These are phyloP conservation scores for Trichoderma gamsii DNA, from an alignment of 495 filamentous ascomycete genomes.

Conservation along the genomic window DNA sequence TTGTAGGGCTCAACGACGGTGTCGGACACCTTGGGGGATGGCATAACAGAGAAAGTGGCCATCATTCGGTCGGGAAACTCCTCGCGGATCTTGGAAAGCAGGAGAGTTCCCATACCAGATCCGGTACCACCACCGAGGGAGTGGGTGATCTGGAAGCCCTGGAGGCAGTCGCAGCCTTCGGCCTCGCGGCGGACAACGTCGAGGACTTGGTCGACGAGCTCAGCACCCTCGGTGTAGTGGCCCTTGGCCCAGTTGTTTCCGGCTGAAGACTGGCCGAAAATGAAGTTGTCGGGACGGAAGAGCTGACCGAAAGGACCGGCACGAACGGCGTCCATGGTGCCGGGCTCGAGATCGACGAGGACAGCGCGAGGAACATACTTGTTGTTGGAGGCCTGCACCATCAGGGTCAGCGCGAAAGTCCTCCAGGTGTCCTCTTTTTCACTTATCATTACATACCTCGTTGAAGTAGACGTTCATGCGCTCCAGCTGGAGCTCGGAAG, in stretches of 20 bases:
- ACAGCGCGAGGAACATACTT: conserved; percentile 99
- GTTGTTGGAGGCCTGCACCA: conserved; percentile 74
- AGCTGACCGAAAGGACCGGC: conserved; percentile 98
- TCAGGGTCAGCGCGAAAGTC: conserved; percentile 3
- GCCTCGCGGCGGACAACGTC: conserved; percentile 99
- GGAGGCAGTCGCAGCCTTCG: conserved; percentile 98
- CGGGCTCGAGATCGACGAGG: conserved; percentile 97
- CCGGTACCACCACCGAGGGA: conserved; percentile 99
- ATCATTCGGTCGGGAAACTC: conserved; percentile 99
- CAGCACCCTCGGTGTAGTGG: conserved; percentile 99
- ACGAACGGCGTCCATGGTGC: conserved; percentile 99
- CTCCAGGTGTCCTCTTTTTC: not conserved
- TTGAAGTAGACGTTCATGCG: conserved; percentile 99
- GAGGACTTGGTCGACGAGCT: conserved; percentile 96
- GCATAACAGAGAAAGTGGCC: conserved; percentile 99
- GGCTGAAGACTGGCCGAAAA: conserved; percentile 98
- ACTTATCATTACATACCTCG: conserved; percentile 58
- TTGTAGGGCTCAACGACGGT: conserved; percentile 99
- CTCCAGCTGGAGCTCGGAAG: conserved; percentile 97
- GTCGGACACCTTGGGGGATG: conserved; percentile 99
- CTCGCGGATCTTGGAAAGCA: conserved; percentile 99
- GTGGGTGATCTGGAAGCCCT: conserved; percentile 99
- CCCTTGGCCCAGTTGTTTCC: conserved; percentile 99
- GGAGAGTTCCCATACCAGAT: conserved; percentile 98
- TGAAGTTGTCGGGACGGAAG: conserved; percentile 99